phyloP scores from a whole-genome alignment of 805 yeast species.

The Candida endomychidarum region DNA sequence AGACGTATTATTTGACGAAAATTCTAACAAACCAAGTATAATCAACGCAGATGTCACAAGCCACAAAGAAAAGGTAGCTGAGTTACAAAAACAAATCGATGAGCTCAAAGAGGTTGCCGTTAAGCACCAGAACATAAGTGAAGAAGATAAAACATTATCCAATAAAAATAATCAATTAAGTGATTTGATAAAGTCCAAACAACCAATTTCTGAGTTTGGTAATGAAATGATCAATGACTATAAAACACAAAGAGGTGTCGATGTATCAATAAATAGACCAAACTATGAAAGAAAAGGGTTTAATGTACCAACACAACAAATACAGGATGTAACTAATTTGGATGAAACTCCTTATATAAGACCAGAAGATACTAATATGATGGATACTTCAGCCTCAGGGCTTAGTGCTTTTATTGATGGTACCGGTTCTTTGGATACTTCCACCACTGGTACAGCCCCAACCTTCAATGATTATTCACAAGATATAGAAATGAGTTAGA shows the following conservation, averaged over 20 bases:
- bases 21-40: slow-evolving; percentile 13
- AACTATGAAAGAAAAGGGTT: slow-evolving; percentile 10
- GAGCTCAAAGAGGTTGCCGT: neutral
- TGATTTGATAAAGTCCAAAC: slow-evolving; percentile 17
- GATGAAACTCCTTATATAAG: slow-evolving; percentile 18
- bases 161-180: slow-evolving; percentile 13
- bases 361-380: slow-evolving; percentile 4
- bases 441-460: slow-evolving; percentile 3
- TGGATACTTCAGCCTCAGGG: neutral
- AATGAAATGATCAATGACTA: slow-evolving; percentile 17
- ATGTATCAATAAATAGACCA: slow-evolving; percentile 17
- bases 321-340: slow-evolving; percentile 24
- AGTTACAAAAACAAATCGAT: slow-evolving; percentile 2
- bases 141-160: slow-evolving; percentile 3
- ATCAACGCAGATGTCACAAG: slow-evolving; percentile 21
- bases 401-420: neutral
- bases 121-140: neutral
- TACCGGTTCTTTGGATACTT: neutral
- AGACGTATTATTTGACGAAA: slow-evolving; percentile 21
- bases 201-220: slow-evolving; percentile 17
- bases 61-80: slow-evolving; percentile 23
- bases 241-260: slow-evolving; percentile 9
- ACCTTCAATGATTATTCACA: slow-evolving; percentile 2
- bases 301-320: slow-evolving; percentile 17
- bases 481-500: slow-evolving; percentile 6